A percentile compares a stretch with the other conserved stretches of the same genome.
Conservation (phyloP, 2,329 filamentous ascomycete genomes). For the Exutisphaerella laricina region DNA sequence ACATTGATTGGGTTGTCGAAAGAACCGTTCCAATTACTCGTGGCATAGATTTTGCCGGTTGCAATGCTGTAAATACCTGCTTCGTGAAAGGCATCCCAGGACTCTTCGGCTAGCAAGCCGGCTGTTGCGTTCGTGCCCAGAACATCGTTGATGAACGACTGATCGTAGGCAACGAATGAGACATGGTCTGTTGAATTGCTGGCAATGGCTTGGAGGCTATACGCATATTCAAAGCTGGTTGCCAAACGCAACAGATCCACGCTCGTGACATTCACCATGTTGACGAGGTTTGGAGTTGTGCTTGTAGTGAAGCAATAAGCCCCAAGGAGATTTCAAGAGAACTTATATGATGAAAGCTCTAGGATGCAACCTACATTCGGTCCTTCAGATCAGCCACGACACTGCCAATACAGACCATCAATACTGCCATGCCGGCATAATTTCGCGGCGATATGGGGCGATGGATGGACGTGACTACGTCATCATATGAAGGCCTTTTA, state of each 20-base stretch:
- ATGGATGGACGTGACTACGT: too few species aligned
- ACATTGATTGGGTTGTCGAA: constrained; percentile 33
- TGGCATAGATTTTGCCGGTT: constrained; percentile 40
- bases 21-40: constrained; percentile 35
- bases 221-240: constrained; percentile 30
- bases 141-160: constrained; percentile 29
- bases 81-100: constrained; percentile 38
- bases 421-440: constrained; percentile 6
- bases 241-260: constrained; percentile 31
- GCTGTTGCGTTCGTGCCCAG: constrained; percentile 30
- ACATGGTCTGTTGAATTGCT: constrained; percentile 28
- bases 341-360: too few species aligned
- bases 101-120: constrained; percentile 22
- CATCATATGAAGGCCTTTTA: too few species aligned
- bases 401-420: constrained; percentile 16
- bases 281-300: constrained; percentile 2
- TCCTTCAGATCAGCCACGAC: constrained; percentile 7
- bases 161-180: constrained; percentile 28
- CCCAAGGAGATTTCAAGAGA: too few species aligned
- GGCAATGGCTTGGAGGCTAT: constrained; percentile 25
- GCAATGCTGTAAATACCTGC: constrained; percentile 32
- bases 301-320: too few species aligned
- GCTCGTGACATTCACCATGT: constrained; percentile 33
- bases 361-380: too few species aligned
- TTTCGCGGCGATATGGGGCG: constrained; percentile 8